A percentile compares a stretch with the other conserved stretches of the same genome.
phyloP scores from a whole-genome alignment of 768 basidiomycete genomes.

The Phylloporus arenicola region DNA sequence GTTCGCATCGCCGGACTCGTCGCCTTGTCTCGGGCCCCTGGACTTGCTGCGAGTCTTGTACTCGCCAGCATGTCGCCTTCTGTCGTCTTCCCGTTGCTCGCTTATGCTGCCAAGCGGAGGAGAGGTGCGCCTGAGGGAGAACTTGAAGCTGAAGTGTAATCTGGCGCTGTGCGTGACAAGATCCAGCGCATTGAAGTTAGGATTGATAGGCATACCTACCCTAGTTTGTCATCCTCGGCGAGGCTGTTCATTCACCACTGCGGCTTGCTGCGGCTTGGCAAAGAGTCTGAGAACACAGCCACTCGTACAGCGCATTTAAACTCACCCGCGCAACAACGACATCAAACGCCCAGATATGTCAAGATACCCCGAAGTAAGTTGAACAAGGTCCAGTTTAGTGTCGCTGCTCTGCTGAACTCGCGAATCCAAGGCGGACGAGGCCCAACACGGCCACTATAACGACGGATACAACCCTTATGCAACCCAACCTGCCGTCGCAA shows the following conservation, averaged over 20 bases:
- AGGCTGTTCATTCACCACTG: background rate
- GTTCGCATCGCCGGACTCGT: conserved; percentile 15
- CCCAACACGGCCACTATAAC: conserved; percentile 57
- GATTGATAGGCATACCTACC: too few species aligned
- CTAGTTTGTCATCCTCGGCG: too few species aligned
- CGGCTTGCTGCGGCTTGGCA: background rate
- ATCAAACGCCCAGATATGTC: conserved; percentile 31
- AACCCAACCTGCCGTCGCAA: conserved; percentile 20
- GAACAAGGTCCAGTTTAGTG: background rate
- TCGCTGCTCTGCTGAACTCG: background rate
- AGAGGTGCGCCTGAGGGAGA: background rate
- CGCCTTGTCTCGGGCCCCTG: conserved; percentile 9
- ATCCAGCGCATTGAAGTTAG: too few species aligned
- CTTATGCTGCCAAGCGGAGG: background rate
- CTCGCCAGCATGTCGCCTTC: conserved; percentile 9
- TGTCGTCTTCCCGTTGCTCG: conserved; percentile 1
- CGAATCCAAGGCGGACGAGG: conserved; percentile 54
- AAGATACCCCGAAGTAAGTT: conserved; percentile 36
- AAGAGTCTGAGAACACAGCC: conserved; percentile 6
- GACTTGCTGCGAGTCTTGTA: conserved; percentile 8
- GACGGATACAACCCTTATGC: conserved; percentile 58
- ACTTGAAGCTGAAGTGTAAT: background rate
- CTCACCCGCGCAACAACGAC: background rate
- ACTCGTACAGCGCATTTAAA: background rate
- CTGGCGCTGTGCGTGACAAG: too few species aligned